phyloP scores from a whole-genome alignment of 148 eudicot species.

The Cornus suecica region DNA sequence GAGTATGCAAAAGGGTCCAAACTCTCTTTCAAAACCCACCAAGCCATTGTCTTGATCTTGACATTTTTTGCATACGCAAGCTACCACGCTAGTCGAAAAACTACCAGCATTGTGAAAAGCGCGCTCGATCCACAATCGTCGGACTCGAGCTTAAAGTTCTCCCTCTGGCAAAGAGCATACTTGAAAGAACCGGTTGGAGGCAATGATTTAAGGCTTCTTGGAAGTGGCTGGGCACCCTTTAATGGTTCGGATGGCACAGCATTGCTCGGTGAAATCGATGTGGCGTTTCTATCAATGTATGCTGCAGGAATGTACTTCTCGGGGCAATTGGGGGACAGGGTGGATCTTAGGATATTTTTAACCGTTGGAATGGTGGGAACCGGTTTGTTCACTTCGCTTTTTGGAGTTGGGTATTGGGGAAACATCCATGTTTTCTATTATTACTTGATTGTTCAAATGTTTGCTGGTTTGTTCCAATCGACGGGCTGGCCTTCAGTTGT shows the following conservation, averaged over 20 bases:
- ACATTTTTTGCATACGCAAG: slow-evolving; percentile 79
- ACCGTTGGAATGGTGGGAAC: slow-evolving; percentile 90
- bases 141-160: slow-evolving; percentile 23
- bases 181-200: slow-evolving; percentile 25
- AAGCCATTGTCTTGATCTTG: slow-evolving; percentile 62
- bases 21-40: slow-evolving; percentile 71
- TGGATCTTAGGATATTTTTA: slow-evolving; percentile 65
- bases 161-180: slow-evolving; percentile 41
- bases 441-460: slow-evolving; percentile 71
- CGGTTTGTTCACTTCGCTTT: slow-evolving; percentile 73
- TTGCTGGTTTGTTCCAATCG: slow-evolving; percentile 87
- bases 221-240: slow-evolving; percentile 85
- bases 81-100: slow-evolving; percentile 81
- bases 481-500: slow-evolving; percentile 97
- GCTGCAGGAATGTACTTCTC: slow-evolving; percentile 80
- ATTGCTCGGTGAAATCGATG: slow-evolving; percentile 83
- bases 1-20: slow-evolving; percentile 45
- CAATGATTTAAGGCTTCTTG: slow-evolving; percentile 24
- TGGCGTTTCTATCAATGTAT: slow-evolving; percentile 76
- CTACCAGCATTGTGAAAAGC: slow-evolving; percentile 78
- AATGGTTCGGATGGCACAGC: slow-evolving; percentile 67
- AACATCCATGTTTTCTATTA: slow-evolving; percentile 71
- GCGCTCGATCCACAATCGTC: slow-evolving; percentile 84
- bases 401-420: slow-evolving; percentile 82
- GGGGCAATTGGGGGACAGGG: slow-evolving; percentile 87